Percentiles rank a stretch among this genome's conserved stretches.
Conservation (phyloP, 2,329 filamentous ascomycete species). For the Cladophialophora bantiana region DNA sequence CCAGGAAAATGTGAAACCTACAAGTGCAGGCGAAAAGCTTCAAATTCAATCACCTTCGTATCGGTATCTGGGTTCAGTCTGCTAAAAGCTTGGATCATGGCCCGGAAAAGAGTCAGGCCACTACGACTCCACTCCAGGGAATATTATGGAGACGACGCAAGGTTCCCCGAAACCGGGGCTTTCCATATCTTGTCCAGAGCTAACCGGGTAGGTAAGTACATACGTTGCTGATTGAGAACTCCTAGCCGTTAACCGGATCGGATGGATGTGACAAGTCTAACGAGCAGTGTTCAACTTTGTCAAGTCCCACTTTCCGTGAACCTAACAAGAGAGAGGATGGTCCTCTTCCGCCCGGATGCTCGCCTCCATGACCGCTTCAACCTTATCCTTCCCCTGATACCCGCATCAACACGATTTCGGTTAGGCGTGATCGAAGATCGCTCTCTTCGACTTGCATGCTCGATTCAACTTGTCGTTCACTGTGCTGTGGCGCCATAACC, state of each 20-base stretch:
- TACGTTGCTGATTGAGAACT: background rate
- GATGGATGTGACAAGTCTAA: background rate
- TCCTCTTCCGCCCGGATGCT: background rate
- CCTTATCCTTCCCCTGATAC: slow-evolving; percentile 5
- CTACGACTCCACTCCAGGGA: background rate
- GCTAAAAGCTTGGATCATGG: background rate
- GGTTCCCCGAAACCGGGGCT: slow-evolving; percentile 1
- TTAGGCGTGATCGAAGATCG: slow-evolving; percentile 35
- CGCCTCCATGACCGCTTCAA: background rate
- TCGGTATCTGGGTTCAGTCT: background rate
- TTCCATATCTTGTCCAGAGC: background rate
- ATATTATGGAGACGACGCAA: background rate
- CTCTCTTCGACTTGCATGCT: slow-evolving; percentile 32
- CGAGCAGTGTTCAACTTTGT: background rate
- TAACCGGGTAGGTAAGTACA: background rate
- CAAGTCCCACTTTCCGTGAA: background rate
- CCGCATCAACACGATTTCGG: slow-evolving; percentile 15
- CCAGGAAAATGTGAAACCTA: background rate
- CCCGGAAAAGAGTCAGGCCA: background rate
- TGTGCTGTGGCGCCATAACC: slow-evolving; percentile 28
- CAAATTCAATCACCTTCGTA: background rate
- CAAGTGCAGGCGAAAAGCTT: background rate
- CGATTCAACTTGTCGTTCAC: slow-evolving; percentile 27
- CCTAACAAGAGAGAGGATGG: background rate
- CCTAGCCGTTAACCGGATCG: background rate